Conservation (phyloP, 1,284 basidiomycete species). For the Pyrrhoderma noxium region DNA sequence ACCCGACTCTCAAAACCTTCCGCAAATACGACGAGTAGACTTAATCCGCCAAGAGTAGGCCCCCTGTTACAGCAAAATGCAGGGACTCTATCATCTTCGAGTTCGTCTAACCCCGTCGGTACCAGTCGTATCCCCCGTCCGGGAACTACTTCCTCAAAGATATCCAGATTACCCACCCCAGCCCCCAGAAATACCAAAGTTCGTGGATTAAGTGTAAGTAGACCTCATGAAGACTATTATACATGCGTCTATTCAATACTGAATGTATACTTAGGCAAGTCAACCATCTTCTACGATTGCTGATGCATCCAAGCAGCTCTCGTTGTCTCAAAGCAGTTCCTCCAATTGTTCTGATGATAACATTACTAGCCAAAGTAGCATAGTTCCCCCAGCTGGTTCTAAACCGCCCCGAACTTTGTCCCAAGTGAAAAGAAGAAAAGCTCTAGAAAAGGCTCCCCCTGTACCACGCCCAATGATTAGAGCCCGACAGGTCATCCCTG, state of each 20-base stretch:
- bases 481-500: slow-evolving; percentile 32
- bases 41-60: neutral
- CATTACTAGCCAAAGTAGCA: slow-evolving; percentile 8
- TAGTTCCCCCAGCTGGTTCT: slow-evolving; percentile 4
- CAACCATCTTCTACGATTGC: slow-evolving; percentile 4
- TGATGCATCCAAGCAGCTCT: neutral
- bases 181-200: slow-evolving; percentile 5
- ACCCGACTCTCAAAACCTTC: too few relatives aligned
- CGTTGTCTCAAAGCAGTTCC: neutral
- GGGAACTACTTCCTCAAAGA: slow-evolving; percentile 46
- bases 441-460: slow-evolving; percentile 23
- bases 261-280: neutral
- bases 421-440: slow-evolving; percentile 38
- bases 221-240: neutral
- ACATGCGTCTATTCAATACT: neutral
- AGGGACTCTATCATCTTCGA: neutral
- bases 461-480: slow-evolving; percentile 23
- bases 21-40: neutral
- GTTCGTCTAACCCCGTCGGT: neutral
- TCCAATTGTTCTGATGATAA: slow-evolving; percentile 17
- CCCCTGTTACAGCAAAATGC: neutral
- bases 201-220: neutral
- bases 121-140: slow-evolving; percentile 62
- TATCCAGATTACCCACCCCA: slow-evolving; percentile 32
- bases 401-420: slow-evolving; percentile 7